phyloP scores from a whole-genome alignment of 371 early-diverging fungal species.

The Lichtheimia ramosa region DNA sequence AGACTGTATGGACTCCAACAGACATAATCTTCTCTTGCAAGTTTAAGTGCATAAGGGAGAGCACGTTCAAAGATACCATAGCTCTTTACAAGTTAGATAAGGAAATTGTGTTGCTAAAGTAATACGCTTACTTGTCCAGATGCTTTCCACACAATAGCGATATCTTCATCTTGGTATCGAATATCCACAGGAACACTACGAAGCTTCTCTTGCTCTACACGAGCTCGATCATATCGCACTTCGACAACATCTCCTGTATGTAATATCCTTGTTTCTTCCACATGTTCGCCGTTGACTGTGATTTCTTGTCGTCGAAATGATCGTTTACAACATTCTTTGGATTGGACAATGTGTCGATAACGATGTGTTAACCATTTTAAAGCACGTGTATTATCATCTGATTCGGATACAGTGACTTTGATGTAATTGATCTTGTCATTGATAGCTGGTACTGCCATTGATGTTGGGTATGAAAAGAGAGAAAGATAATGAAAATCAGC shows the following conservation, averaged over 20 bases:
- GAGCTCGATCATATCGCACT: conserved; percentile 35
- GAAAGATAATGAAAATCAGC: too few relatives aligned
- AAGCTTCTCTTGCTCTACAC: conserved; percentile 35
- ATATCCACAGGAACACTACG: conserved; percentile 37
- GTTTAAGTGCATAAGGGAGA: conserved; percentile 17
- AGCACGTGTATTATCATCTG: conserved; percentile 14
- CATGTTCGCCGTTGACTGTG: conserved; percentile 41
- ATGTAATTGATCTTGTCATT: conserved; percentile 10
- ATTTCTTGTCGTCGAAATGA: conserved; percentile 44
- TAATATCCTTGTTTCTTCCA: conserved; percentile 47
- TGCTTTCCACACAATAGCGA: conserved; percentile 57
- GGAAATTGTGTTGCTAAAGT: neutral
- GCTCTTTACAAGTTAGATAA: conserved; percentile 11
- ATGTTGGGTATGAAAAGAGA: too few relatives aligned
- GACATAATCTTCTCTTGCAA: conserved; percentile 14
- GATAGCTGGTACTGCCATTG: too few relatives aligned
- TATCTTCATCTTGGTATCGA: conserved; percentile 45
- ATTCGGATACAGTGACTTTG: conserved; percentile 3
- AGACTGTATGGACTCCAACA: conserved; percentile 34
- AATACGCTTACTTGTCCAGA: conserved; percentile 41
- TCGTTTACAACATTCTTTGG: conserved; percentile 35
- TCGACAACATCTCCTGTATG: conserved; percentile 40
- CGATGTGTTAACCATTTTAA: conserved; percentile 25
- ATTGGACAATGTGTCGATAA: conserved; percentile 29
- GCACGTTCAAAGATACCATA: conserved; percentile 30